phyloP scores from a whole-genome alignment of 345 rosid species.

The Populus pruinosa region DNA sequence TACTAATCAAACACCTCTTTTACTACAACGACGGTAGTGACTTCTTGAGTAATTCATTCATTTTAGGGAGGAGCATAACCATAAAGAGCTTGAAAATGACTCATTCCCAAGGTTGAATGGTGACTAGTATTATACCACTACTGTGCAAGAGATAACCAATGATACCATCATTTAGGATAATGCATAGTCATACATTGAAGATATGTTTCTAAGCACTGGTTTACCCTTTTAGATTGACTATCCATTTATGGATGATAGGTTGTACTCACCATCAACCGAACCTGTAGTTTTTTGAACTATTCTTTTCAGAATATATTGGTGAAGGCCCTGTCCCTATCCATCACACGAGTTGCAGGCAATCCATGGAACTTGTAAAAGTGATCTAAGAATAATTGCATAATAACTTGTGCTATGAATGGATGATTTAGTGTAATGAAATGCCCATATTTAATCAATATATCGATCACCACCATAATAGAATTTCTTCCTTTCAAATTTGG shows the following conservation, averaged over 20 bases:
- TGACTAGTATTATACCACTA: background rate
- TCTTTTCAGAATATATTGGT: background rate
- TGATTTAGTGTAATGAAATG: background rate
- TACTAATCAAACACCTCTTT: no score
- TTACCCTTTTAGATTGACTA: background rate
- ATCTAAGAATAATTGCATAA: background rate
- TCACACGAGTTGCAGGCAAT: background rate
- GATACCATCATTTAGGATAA: background rate
- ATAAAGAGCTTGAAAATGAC: no score
- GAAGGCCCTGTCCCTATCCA: background rate
- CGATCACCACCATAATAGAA: background rate
- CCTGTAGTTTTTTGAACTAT: background rate
- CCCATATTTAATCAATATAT: background rate
- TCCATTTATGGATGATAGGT: background rate
- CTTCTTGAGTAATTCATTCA: no score
- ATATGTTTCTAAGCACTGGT: background rate
- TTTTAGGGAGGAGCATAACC: no score
- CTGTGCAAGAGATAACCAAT: background rate
- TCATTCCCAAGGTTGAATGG: background rate
- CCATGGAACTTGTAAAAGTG: background rate
- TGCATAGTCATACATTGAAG: background rate
- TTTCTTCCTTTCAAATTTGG: background rate
- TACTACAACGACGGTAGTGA: no score
- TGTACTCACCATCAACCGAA: background rate
- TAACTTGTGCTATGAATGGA: background rate